Evolutionary conservation across 768 basidiomycete genomes (phyloP), one percentile per base, ranked within the genome.

Genomic region (Obba rivulosa): DNA sequence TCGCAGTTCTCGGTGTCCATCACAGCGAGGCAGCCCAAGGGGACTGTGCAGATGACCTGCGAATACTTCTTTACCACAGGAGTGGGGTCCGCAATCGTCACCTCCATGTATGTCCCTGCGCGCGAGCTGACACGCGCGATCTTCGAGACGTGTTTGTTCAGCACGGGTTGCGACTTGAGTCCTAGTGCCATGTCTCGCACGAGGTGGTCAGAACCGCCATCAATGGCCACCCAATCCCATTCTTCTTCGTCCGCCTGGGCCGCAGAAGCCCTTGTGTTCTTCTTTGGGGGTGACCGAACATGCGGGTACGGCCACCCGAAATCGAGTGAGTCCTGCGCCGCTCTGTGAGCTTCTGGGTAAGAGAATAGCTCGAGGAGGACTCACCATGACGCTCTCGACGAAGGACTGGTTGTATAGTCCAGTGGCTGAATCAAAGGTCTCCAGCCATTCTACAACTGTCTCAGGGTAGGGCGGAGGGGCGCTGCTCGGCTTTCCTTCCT

Each of bases 31-130:
- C 62, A 57, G 14, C 62, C 48, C 4, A 76, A 57, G 8, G 75
- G 63, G n/a, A 71, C 57, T 2, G 74, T 74, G 28, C 64, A 67
- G 49, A 76, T 67, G 53, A 74, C 72, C 35, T 76, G 69, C 1
- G 63, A 60, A 50, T 67, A 76, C 17, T 18, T 28, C 18, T 48
- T 23, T 5, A 31, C 28, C 5, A 31, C 13, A 3, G 23, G 20
- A 3, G 16, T 37, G n/a, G 7, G 7, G 28, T 31, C 13, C 13
- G 7, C 28, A 31, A 31, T 13, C 7, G 28, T 31, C 5, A 31
- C 28, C 28, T 31, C 28, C 28, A 31, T 31, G 7, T 31, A 13
- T 5, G 23, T 23, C 9, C 28, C 21, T 14, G 18, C 14, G 20
- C 17, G 23, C n/a, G 3, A 23, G 25, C 16, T 16, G 8, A 31